Evolutionary conservation across 2,329 filamentous ascomycete genomes (phyloP).

Genomic region (Eutypa lata): DNA sequence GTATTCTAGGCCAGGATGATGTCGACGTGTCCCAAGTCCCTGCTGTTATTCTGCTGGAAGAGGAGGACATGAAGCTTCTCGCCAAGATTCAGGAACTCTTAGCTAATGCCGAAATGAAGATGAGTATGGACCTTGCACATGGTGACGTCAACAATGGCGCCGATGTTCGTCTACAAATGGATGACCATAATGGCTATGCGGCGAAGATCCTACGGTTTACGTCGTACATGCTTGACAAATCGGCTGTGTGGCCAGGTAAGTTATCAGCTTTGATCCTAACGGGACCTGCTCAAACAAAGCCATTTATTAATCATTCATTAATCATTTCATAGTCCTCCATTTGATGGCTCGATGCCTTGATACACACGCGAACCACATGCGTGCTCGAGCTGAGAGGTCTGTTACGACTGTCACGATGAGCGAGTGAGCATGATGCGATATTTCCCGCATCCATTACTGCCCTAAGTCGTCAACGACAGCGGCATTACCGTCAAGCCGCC

Average conservation of each 20-base stretch:
- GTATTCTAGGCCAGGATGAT: constrained; percentile 78
- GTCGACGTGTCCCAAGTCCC: constrained; percentile 78
- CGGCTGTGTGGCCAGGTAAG: constrained; percentile 89
- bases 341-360: constrained; percentile 55
- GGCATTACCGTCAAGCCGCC: background rate
- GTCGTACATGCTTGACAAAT: constrained; percentile 82
- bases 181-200: constrained; percentile 71
- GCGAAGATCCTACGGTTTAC: constrained; percentile 81
- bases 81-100: constrained; percentile 80
- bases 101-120: constrained; percentile 72
- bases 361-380: constrained; percentile 51
- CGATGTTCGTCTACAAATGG: constrained; percentile 53
- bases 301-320: background rate
- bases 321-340: constrained; percentile 42
- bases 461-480: background rate
- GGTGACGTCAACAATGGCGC: constrained; percentile 48
- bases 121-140: constrained; percentile 53
- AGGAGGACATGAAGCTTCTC: constrained; percentile 84
- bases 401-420: constrained; percentile 38
- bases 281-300: background rate
- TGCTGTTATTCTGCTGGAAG: constrained; percentile 84
- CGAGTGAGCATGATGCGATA: constrained; percentile 25
- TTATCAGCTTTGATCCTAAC: constrained; percentile 7
- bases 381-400: constrained; percentile 51
- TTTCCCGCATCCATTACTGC: background rate